Conservation (phyloP, 495 filamentous ascomycete genomes). For the Annulohypoxylon bovei region DNA sequence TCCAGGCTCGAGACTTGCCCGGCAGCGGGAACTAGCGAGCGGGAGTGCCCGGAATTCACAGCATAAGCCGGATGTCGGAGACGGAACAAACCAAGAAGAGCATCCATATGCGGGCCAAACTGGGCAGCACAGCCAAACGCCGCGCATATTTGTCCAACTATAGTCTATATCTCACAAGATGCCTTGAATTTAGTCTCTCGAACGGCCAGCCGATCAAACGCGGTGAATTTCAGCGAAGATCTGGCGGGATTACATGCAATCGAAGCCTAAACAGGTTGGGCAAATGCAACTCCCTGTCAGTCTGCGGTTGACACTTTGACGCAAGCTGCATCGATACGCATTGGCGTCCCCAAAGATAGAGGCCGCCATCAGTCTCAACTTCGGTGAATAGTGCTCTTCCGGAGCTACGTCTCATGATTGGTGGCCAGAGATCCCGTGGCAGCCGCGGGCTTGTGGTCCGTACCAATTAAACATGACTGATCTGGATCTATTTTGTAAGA, state of each 20-base stretch:
- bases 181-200: conserved; percentile 13
- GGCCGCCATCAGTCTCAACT: conserved; percentile 15
- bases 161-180: conserved; percentile 6
- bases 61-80: conserved; percentile 32
- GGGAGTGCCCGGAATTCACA: conserved; percentile 36
- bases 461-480: conserved; percentile 23
- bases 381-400: conserved; percentile 24
- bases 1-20: conserved; percentile 9
- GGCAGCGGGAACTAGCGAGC: conserved; percentile 37
- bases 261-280: conserved; percentile 39
- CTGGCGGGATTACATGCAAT: conserved; percentile 31
- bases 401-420: conserved; percentile 21
- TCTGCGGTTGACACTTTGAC: conserved; percentile 21
- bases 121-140: conserved; percentile 13
- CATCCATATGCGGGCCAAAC: conserved; percentile 11
- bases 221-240: conserved; percentile 29
- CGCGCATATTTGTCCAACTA: conserved; percentile 24
- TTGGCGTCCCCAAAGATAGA: conserved; percentile 24
- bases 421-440: conserved; percentile 5
- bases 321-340: conserved; percentile 30
- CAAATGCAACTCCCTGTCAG: conserved; percentile 30
- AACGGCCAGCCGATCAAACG: conserved; percentile 8
- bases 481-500: conserved; percentile 30
- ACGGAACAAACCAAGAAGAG: conserved; percentile 3
- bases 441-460: conserved; percentile 18